Base-by-base conservation (phyloP, 495 filamentous ascomycete genomes). In the Penicillium manginii region DNA sequence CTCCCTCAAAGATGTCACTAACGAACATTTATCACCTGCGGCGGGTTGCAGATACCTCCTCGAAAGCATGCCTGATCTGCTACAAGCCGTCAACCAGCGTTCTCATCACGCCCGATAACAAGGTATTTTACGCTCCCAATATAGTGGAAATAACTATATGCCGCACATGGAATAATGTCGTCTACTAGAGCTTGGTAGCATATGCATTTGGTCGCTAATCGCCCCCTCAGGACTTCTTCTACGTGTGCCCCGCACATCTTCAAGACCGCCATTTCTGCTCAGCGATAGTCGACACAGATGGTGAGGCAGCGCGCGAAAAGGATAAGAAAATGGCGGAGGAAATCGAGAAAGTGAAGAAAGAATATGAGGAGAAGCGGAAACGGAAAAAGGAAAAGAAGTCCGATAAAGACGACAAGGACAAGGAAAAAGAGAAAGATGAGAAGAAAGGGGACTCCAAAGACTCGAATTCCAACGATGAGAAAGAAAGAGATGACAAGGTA, bases 61-160 rank as follows among this genome's bases (percentile, higher is more conserved):
- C 88, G 4, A 96, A 91, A 71, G 79, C 91, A 45, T 98, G 94
- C 73, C 84, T 88, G 67, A 85, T 98, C 59, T 98, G 94, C 79
- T 93, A 87, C 80, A 96, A 94, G 71, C 88, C 90, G 4, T 91
- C 88, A 47, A 84, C 87, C 8, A 92, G 86, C 65, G 94, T 98
- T 22, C 78, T 98, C 57, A 88, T 97, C 59, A 97, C 92, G 2
- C 82, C 91, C 0, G 91, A 96, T 65, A 93, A 90, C 71, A 96
- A 93, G 84, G 92, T 92, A 62, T 18, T 31, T 40, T 4, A 29
- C 26, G 19, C 3, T 47, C 19, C 22, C 7, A 21, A 26, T 11
- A 23, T 47, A 26, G 45, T 9, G 0, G 9, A 4, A 14, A 22
- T 26, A 1, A 22, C 21, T 47, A 47, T 22, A 1, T 10, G 3